These are phyloP conservation scores for Leptographium procerum DNA, from an alignment of 2,329 filamentous ascomycete genomes.

Conservation along the genomic window DNA sequence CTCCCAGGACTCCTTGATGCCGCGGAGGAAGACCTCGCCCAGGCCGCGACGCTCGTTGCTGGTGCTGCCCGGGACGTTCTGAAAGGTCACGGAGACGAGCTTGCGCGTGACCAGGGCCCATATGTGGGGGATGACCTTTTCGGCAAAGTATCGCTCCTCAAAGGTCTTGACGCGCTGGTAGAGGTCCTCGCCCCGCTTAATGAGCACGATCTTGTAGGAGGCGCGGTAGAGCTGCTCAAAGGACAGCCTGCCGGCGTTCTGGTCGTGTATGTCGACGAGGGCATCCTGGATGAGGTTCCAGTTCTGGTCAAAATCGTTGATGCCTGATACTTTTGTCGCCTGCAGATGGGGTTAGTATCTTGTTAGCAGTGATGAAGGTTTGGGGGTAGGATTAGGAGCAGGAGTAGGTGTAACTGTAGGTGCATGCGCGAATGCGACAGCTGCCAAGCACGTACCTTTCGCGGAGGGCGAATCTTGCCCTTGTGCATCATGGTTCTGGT, in stretches of 20 bases:
- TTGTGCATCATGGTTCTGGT: conserved; percentile 11
- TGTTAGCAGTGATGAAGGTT: not conserved
- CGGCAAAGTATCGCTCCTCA: conserved; percentile 69
- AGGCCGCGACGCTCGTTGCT: conserved; percentile 66
- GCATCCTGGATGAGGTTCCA: conserved; percentile 71
- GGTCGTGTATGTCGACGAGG: conserved; percentile 78
- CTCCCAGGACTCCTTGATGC: conserved; percentile 68
- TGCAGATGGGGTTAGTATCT: not conserved
- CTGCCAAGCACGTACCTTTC: conserved; percentile 50
- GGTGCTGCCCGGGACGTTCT: conserved; percentile 47
- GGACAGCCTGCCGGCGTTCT: conserved; percentile 79
- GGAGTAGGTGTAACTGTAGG: not conserved
- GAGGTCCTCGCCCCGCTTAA: conserved; percentile 71
- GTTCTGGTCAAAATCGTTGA: conserved; percentile 71
- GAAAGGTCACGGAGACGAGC: conserved; percentile 49
- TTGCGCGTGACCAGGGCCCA: conserved; percentile 58
- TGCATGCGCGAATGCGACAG: not conserved
- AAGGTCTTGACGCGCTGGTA: conserved; percentile 73
- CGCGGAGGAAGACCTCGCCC: conserved; percentile 72
- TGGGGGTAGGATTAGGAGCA: not conserved
- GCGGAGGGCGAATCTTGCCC: conserved; percentile 54
- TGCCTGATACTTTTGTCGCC: conserved; percentile 26
- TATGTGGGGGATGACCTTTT: conserved; percentile 61
- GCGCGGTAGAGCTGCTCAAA: conserved; percentile 94
- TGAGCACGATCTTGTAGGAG: conserved; percentile 85